A percentile compares a stretch with the other conserved stretches of the same genome.
Conservation (phyloP, 2,329 filamentous ascomycete genomes). For the Moelleriella libera region DNA sequence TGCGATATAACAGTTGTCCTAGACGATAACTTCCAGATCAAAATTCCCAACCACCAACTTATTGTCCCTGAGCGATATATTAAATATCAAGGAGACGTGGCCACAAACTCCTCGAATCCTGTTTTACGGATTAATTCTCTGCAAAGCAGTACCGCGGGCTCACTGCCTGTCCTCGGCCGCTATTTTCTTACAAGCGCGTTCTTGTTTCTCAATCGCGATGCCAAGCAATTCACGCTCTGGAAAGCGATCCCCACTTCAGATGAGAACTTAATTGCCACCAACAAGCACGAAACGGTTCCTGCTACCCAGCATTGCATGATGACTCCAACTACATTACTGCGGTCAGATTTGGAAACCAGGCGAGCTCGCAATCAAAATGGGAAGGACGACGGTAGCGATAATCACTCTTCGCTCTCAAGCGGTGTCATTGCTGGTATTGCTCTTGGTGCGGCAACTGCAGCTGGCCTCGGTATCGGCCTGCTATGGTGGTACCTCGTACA, state of each 20-base stretch:
- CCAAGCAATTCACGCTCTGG: slow-evolving; percentile 6
- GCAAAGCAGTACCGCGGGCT: neutral
- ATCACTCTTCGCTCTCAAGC: neutral
- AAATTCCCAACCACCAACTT: slow-evolving; percentile 6
- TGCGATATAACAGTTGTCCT: slow-evolving; percentile 3
- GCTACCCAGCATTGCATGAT: slow-evolving; percentile 30
- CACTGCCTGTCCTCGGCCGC: slow-evolving; percentile 3
- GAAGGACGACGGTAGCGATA: neutral
- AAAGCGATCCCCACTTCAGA: slow-evolving; percentile 5
- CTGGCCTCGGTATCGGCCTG: neutral
- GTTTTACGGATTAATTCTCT: slow-evolving; percentile 3
- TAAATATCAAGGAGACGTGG: neutral
- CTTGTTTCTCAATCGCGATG: slow-evolving; percentile 5
- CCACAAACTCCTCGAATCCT: neutral
- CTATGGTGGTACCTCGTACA: neutral
- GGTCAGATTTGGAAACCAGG: neutral
- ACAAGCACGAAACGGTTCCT: slow-evolving; percentile 10
- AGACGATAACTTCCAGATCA: neutral
- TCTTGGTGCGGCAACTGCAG: neutral
- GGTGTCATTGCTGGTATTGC: neutral
- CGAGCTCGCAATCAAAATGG: neutral
- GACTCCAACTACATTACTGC: slow-evolving; percentile 24
- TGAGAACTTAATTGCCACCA: slow-evolving; percentile 3
- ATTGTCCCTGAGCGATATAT: slow-evolving; percentile 3
- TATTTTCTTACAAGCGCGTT: slow-evolving; percentile 7